phyloP scores from a whole-genome alignment of 2,329 filamentous ascomycete genomes.

The Pestalotiopsis sp. region DNA sequence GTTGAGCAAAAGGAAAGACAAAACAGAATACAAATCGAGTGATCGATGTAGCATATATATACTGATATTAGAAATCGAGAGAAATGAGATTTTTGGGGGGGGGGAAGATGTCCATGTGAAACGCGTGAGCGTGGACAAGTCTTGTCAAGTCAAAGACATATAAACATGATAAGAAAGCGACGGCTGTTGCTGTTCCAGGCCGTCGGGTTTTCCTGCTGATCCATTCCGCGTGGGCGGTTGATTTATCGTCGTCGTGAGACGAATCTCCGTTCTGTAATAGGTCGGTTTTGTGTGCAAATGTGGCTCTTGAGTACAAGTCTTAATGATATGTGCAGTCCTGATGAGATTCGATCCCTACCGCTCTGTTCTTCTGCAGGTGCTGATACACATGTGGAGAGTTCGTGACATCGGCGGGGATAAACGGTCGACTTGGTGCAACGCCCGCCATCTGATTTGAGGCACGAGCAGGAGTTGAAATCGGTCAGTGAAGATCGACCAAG shows the following conservation, averaged over 20 bases:
- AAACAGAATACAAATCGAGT: constrained; percentile 9
- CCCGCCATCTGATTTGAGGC: neutral
- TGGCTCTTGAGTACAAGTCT: neutral
- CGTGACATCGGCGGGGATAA: too few relatives aligned
- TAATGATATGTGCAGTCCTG: neutral
- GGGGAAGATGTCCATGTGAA: neutral
- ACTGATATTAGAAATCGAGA: neutral
- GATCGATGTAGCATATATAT: constrained; percentile 9
- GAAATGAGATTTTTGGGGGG: neutral
- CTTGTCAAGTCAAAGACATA: neutral
- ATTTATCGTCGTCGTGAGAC: constrained; percentile 9
- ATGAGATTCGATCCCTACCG: neutral
- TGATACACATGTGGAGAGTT: too few relatives aligned
- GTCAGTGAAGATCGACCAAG: neutral
- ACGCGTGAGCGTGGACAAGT: constrained; percentile 7
- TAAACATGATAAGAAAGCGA: neutral
- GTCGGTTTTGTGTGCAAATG: neutral
- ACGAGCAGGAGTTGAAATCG: neutral
- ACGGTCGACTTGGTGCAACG: too few relatives aligned
- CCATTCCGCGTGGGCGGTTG: constrained; percentile 1
- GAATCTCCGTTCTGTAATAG: neutral
- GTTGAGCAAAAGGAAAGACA: constrained; percentile 2
- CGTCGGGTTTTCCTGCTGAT: neutral
- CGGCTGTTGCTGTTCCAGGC: neutral
- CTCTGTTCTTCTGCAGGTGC: neutral